phyloP scores from a whole-genome alignment of 2,329 filamentous ascomycete genomes.

The Xylaria digitata region DNA sequence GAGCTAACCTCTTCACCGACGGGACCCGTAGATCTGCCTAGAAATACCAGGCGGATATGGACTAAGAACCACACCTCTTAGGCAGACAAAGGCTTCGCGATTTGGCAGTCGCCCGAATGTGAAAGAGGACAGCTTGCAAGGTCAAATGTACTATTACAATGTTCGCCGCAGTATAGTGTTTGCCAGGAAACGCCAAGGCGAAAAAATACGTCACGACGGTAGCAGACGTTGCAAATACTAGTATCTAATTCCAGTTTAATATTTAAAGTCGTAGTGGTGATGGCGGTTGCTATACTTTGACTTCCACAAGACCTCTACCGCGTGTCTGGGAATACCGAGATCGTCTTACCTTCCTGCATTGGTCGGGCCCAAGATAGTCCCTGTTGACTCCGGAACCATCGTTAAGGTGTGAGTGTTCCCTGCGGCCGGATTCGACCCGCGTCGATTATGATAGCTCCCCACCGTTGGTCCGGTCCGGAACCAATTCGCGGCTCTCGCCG shows the following conservation, averaged over 20 bases:
- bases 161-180: background rate
- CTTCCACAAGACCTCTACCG: background rate
- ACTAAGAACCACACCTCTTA: background rate
- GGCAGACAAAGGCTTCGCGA: background rate
- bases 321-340: conserved; percentile 8
- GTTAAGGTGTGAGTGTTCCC: conserved; percentile 12
- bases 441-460: background rate
- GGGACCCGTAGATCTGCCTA: background rate
- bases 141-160: no score
- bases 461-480: background rate
- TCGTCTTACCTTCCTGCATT: conserved; percentile 1
- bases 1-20: background rate
- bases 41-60: background rate
- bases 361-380: background rate
- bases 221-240: background rate
- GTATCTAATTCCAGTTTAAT: background rate
- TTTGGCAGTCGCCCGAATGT: background rate
- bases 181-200: background rate
- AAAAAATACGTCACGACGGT: background rate
- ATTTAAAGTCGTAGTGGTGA: background rate
- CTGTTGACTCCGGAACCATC: conserved; percentile 2
- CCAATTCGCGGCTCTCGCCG: background rate
- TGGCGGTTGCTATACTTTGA: background rate
- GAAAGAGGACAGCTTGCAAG: background rate
- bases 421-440: conserved; percentile 11